Evolutionary conservation across 2,329 filamentous ascomycete species (phyloP).

Genomic region (Xylariaceae sp.): DNA sequence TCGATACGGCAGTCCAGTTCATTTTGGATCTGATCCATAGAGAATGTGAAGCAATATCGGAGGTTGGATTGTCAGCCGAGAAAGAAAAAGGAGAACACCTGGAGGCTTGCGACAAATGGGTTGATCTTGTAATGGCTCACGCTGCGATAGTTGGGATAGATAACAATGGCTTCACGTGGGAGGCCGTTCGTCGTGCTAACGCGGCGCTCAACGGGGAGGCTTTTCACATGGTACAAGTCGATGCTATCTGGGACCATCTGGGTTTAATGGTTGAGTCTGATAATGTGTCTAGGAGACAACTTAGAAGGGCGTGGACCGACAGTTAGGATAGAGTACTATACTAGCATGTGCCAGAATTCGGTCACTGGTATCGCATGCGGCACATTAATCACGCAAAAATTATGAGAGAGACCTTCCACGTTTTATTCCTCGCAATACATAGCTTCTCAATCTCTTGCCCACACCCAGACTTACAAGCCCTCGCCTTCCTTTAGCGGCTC

Average conservation of each 20-base stretch:
- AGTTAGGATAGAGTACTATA: too few species aligned
- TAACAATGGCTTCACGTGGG: background rate
- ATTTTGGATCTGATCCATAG: background rate
- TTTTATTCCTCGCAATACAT: too few species aligned
- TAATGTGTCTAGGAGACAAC: too few species aligned
- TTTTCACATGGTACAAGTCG: background rate
- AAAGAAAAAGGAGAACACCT: background rate
- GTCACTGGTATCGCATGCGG: too few species aligned
- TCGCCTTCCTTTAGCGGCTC: slow-evolving; percentile 23
- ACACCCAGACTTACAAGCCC: slow-evolving; percentile 20
- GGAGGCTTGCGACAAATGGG: background rate
- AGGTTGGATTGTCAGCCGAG: background rate
- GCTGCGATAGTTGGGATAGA: background rate
- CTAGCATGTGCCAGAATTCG: too few species aligned
- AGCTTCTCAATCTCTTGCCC: too few species aligned
- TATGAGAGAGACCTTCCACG: too few species aligned
- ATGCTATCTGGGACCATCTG: background rate
- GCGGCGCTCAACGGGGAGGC: background rate
- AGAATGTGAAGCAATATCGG: background rate
- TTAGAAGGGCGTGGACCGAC: too few species aligned
- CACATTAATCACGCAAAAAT: too few species aligned
- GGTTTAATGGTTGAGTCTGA: too few species aligned
- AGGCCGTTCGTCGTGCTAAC: background rate
- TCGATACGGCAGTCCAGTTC: background rate
- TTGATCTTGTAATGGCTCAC: background rate